phyloP scores from a whole-genome alignment of 352 stramenopile species.

The Phytophthora sansomeana region DNA sequence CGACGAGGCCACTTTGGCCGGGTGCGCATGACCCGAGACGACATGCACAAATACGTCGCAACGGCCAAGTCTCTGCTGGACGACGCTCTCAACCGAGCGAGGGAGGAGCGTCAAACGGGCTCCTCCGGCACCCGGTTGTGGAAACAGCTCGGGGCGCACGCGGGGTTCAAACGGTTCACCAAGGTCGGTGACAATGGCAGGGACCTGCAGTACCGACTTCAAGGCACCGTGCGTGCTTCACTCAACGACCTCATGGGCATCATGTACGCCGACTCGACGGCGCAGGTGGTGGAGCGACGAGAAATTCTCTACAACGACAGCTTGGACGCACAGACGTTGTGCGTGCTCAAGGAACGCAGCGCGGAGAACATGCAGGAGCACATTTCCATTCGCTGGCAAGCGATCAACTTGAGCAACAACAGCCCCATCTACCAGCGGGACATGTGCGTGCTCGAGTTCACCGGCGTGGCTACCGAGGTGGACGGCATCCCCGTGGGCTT shows the following conservation, averaged over 20 bases:
- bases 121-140: slow-evolving; percentile 54
- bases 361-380: slow-evolving; percentile 61
- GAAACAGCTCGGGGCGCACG: slow-evolving; percentile 60
- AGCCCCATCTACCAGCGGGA: slow-evolving; percentile 63
- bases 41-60: slow-evolving; percentile 50
- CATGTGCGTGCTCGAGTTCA: slow-evolving; percentile 80
- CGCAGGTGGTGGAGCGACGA: slow-evolving; percentile 51
- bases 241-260: slow-evolving; percentile 71
- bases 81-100: slow-evolving; percentile 47
- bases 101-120: slow-evolving; percentile 51
- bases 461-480: slow-evolving; percentile 63
- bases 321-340: slow-evolving; percentile 69
- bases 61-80: slow-evolving; percentile 54
- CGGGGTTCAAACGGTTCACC: slow-evolving; percentile 66
- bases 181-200: slow-evolving; percentile 50
- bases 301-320: slow-evolving; percentile 64
- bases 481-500: slow-evolving; percentile 68
- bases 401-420: slow-evolving; percentile 60
- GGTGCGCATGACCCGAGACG: slow-evolving; percentile 41
- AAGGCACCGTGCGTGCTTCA: slow-evolving; percentile 60
- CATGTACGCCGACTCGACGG: slow-evolving; percentile 62
- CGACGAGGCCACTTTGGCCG: slow-evolving; percentile 55
- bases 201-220: slow-evolving; percentile 61
- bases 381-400: slow-evolving; percentile 78
- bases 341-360: slow-evolving; percentile 57